Evolutionary conservation across 2,329 filamentous ascomycete species (phyloP), one percentile per base, ranked within the genome.

Genomic region (Myriosclerotinia curreyana): DNA sequence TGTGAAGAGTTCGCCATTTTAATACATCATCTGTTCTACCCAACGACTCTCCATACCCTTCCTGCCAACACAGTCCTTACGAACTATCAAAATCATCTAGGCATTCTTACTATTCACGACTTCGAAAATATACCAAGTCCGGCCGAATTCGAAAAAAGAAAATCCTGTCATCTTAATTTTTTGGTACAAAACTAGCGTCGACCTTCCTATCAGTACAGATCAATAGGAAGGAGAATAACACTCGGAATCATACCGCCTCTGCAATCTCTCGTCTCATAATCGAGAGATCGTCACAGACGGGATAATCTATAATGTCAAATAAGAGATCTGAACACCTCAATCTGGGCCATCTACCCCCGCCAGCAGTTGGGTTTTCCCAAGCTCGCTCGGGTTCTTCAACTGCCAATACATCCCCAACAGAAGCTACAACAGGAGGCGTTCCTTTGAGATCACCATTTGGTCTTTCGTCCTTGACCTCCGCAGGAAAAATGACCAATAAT

Each of bases 291-390:
- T 69, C 64, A 68, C 73, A 65, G 63, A 65, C 20, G 69, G 68
- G 69, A 72, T 75, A 92, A 92, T 92, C 82, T 85, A 92, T 94
- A 92, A 96, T 96, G 92, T 90, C 91, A 82, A 91, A 85, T 79
- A 83, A 88, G 77, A 89, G 92, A 85, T 86, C 91, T 74, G 91
- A 96, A 77, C 90, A 94, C 77, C 85, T 95, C 81, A 89, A 88
- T 76, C 86, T 95, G 78, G 91, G 91, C 80, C 93, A 91, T 78
- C 86, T 76, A 83, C 85, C 75, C 81, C 85, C 72, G 79, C 66
- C 72, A 56, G 64, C 66, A 59, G 65, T 65, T 8, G 65, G 65
- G 22, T 67, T 72, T 25, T 66, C 28, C 2, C 28, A 31, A 31
- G 28, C 71, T 22, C 71, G 72, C 48, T 95, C 92, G 59, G 87